Conservation (phyloP, 768 basidiomycete genomes). For the Lentinula sp. region DNA sequence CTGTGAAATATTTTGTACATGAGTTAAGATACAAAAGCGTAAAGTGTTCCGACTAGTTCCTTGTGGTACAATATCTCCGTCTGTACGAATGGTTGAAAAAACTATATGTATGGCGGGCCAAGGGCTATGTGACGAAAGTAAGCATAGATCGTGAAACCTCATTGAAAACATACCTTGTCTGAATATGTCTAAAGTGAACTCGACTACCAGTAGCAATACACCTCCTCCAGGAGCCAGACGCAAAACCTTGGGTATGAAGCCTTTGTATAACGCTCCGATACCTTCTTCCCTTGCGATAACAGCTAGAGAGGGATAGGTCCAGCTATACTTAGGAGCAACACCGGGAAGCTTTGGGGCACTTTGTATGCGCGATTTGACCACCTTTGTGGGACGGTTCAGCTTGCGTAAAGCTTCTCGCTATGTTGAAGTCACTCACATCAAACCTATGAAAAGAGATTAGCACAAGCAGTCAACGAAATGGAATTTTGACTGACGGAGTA, state of each 20-base stretch:
- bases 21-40: neutral
- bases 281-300: slow-evolving; percentile 88
- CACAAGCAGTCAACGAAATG: slow-evolving; percentile 4
- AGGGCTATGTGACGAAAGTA: slow-evolving; percentile 25
- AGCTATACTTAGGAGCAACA: slow-evolving; percentile 82
- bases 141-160: neutral
- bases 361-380: slow-evolving; percentile 96
- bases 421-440: slow-evolving; percentile 31
- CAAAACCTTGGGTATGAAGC: slow-evolving; percentile 93
- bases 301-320: slow-evolving; percentile 87
- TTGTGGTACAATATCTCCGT: neutral
- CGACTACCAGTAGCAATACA: slow-evolving; percentile 89
- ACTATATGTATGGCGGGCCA: slow-evolving; percentile 46
- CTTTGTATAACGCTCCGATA: slow-evolving; percentile 81
- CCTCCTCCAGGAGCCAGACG: slow-evolving; percentile 95
- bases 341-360: slow-evolving; percentile 60
- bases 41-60: neutral
- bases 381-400: slow-evolving; percentile 35
- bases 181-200: slow-evolving; percentile 75
- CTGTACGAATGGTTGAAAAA: neutral
- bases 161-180: slow-evolving; percentile 47
- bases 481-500: slow-evolving; percentile 52
- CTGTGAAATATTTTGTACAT: neutral
- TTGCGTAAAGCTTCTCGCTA: neutral
- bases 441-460: slow-evolving; percentile 24